These are phyloP conservation scores for Exophiala xenobiotica DNA, from an alignment of 2,329 filamentous ascomycete species.

Conservation along the genomic window DNA sequence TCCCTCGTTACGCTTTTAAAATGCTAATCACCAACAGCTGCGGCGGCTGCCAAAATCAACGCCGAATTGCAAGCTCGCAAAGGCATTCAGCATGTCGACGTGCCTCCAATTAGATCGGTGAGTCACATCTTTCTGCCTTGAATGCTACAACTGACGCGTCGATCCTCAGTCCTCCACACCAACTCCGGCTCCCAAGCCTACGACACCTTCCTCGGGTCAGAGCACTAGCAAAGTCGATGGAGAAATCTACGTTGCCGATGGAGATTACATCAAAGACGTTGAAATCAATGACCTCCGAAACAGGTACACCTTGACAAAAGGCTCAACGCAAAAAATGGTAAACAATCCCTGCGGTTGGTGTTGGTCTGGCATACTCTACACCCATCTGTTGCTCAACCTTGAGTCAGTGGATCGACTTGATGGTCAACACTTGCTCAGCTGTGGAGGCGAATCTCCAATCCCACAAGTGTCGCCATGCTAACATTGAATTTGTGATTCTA, in stretches of 20 bases:
- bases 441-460: background rate
- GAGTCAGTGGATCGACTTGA: no score
- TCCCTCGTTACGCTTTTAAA: background rate
- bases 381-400: no score
- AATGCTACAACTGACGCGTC: background rate
- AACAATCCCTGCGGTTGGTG: conserved; percentile 56
- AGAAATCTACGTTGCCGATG: conserved; percentile 91
- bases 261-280: conserved; percentile 98
- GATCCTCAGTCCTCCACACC: conserved; percentile 16
- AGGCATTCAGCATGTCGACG: conserved; percentile 85
- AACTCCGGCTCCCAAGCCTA: conserved; percentile 48
- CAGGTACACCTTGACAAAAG: conserved; percentile 94
- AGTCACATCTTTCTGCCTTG: conserved; percentile 36
- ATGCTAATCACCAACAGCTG: conserved; percentile 58
- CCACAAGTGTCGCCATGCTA: conserved; percentile 59
- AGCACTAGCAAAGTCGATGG: conserved; percentile 66
- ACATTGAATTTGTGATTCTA: conserved; percentile 85
- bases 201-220: conserved; percentile 50
- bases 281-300: conserved; percentile 98
- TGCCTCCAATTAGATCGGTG: conserved; percentile 72
- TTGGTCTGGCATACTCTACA: conserved; percentile 1
- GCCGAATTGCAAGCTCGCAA: conserved; percentile 82
- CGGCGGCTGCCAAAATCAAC: conserved; percentile 85
- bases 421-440: background rate
- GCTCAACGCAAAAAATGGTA: conserved; percentile 99